Evolutionary conservation across 768 basidiomycete genomes (phyloP), one percentile per base, ranked within the genome.

Genomic region (Pisolithus orientalis): DNA sequence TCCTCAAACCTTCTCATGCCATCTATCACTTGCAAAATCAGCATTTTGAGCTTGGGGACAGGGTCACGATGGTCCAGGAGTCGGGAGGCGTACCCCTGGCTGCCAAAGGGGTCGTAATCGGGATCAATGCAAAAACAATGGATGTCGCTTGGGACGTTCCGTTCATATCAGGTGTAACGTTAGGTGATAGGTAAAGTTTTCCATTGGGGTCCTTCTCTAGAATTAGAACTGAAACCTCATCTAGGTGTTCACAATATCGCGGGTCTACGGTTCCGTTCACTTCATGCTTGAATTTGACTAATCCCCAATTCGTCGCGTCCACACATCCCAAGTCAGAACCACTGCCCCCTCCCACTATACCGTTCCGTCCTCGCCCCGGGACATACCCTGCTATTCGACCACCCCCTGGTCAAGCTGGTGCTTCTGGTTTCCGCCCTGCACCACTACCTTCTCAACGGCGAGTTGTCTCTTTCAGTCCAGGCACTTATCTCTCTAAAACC

Each of bases 111-210:
- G 91, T 95, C 14, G 94, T 98, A 25, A 81, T 98, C 49, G 91
- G 94, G 13, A 70, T 99, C 61, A 90, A 85, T 60, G 71, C 85
- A 2, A 89, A 86, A 63, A 82, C 87, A 4, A 87, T 98, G 80
- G 96, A 98, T 66, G 87, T 98, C 24, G 80, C 95, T 0, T 98
- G 96, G 90, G 96, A 99, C 66, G 85, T 87, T 24, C 79, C 92
- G 1, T 98, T 99, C 71, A 90, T 99, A 82, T 84, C 92, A 21
- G 96, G 96, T 6, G 77, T 80, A 2, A 96, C 90, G 0, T 72
- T 98, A 10, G 83, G 84, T 4, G 90, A 90, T 61, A 77, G 94
- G 89, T 92, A 60, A 34, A 62, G 38, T 17, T 16, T 4, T 28
- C 9, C 29, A 10, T 7, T 44, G 10, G 8, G 5, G 43, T 21